Base-by-base conservation (phyloP, 139 green algal species). In the Closterium sp. region DNA sequence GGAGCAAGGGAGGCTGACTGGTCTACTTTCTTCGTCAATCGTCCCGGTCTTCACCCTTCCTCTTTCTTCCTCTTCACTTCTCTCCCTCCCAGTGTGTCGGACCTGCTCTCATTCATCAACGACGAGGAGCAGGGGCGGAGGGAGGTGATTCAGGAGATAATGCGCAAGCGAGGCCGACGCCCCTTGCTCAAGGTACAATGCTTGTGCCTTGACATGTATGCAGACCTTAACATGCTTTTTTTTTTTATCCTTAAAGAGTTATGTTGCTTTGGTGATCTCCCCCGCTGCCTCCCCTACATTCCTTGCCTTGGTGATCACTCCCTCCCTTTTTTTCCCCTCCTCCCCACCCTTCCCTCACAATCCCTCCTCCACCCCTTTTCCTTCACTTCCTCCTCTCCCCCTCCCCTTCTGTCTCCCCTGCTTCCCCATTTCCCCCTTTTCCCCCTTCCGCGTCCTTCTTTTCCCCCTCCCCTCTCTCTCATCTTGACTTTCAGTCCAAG, bases 61-160 rank as follows among this genome's bases (percentile, higher is more conserved):
- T 24, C 28, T 30, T 24, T 24, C 86, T 10, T 88, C 86, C 4
- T 45, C 4, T 21, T 34, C n/a, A 21, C 42, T 27, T 17, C 38
- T 89, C 29, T 9, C 29, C 86, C 30, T 38, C 31, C 11, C 89
- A 91, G 91, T 10, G 91, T 94, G 31, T 94, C 91, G 22, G 91
- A 94, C 84, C 87, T 94, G 19, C 88, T 94, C n/a, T 90, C 93
- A 1, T 94, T 92, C 87, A 94, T 94, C 70, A 93, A 94, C 31
- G 34, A 91, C 21, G 86, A 93, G 87, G 88, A 92, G 34, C 22
- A 31, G 84, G 84, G 84, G n/a, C 84, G 84, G n/a, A 87, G 24
- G 85, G 85, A 87, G 85, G 85, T 87, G 85, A 87, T 87, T 87
- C 28, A 87, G 85, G 85, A 87, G 85, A 31, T 87, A 7, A 32